phyloP scores from a whole-genome alignment of 208 protist genomes.

The Leishmania tarentolae region DNA sequence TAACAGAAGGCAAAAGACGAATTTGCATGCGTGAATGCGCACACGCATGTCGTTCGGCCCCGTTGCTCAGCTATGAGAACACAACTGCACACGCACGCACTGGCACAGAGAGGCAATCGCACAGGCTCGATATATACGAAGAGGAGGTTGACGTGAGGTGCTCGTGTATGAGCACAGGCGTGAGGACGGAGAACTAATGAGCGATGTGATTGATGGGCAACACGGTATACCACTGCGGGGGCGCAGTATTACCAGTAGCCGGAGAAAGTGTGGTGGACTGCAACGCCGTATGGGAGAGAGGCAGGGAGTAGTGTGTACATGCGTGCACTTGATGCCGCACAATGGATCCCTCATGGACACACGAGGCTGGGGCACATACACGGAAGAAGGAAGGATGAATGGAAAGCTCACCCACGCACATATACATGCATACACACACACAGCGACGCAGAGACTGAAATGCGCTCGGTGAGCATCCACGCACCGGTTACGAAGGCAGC shows the following conservation, averaged over 20 bases:
- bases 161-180: neutral
- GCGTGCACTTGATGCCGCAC: neutral
- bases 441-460: neutral
- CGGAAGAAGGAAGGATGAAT: neutral
- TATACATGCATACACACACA: no score
- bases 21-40: neutral
- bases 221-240: neutral
- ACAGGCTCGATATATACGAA: no score
- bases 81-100: neutral
- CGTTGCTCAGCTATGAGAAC: neutral
- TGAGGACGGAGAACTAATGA: neutral
- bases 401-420: no score
- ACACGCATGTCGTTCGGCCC: neutral
- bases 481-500: neutral
- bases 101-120: neutral
- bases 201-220: neutral
- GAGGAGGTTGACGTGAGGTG: neutral
- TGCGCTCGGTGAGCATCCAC: neutral
- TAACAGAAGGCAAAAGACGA: neutral
- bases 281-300: neutral
- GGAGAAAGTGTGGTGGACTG: neutral
- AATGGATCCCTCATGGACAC: neutral
- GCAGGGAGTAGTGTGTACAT: neutral
- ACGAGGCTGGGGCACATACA: neutral
- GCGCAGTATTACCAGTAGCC: neutral